Evolutionary conservation across 116 monocot species (phyloP).

Genomic region (Trichopus zeylanicus): DNA sequence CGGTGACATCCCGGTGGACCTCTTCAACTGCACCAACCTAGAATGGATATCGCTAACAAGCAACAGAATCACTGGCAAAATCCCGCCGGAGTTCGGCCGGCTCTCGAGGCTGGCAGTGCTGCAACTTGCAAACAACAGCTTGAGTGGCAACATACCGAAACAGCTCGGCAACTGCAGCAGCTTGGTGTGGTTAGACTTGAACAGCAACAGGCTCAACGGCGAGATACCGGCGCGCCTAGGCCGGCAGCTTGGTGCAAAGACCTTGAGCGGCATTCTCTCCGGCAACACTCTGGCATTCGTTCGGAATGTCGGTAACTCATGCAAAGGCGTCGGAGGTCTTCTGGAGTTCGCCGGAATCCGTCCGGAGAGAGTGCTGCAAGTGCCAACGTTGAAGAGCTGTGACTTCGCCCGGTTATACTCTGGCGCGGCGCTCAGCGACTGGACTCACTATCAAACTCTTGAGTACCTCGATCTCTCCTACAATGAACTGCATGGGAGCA

Average conservation of each 20-base stretch:
- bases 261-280: slow-evolving; percentile 49
- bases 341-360: slow-evolving; percentile 66
- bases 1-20: slow-evolving; percentile 43
- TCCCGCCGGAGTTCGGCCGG: slow-evolving; percentile 41
- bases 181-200: slow-evolving; percentile 59
- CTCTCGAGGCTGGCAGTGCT: slow-evolving; percentile 60
- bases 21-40: slow-evolving; percentile 56
- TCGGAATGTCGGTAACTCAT: slow-evolving; percentile 59
- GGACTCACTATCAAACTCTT: slow-evolving; percentile 57
- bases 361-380: slow-evolving; percentile 61
- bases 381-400: slow-evolving; percentile 67
- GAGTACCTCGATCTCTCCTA: slow-evolving; percentile 91
- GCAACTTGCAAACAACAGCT: slow-evolving; percentile 58
- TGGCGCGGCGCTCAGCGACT: slow-evolving; percentile 53
- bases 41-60: slow-evolving; percentile 63
- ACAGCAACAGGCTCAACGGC: slow-evolving; percentile 50
- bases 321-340: slow-evolving; percentile 71
- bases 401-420: slow-evolving; percentile 69
- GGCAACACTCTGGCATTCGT: slow-evolving; percentile 74
- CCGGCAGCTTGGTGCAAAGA: slow-evolving; percentile 39
- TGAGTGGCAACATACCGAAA: slow-evolving; percentile 44
- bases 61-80: slow-evolving; percentile 39
- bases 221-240: slow-evolving; percentile 44
- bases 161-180: slow-evolving; percentile 65
- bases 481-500: slow-evolving; percentile 49